phyloP scores from a whole-genome alignment of 495 filamentous ascomycete species.

The Margaritispora aquatica region DNA sequence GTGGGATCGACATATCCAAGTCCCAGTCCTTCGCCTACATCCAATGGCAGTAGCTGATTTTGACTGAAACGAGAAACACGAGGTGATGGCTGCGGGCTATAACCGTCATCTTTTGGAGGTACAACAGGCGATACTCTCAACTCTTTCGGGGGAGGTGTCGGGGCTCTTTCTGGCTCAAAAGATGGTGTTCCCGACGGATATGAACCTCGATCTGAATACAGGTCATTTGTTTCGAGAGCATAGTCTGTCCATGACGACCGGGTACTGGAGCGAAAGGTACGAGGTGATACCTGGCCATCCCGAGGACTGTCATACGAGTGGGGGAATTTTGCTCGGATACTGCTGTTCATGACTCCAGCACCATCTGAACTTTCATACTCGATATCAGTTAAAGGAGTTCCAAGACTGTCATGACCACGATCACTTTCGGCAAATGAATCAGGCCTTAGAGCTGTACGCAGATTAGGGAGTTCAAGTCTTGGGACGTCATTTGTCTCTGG shows the following conservation, averaged over 20 bases:
- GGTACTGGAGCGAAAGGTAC: conserved; percentile 38
- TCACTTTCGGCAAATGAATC: conserved; percentile 12
- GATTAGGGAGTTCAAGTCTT: conserved; percentile 6
- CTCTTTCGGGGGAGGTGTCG: conserved; percentile 29
- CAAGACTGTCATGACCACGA: conserved; percentile 9
- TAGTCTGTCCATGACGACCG: conserved; percentile 51
- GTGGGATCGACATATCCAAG: neutral
- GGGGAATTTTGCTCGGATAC: conserved; percentile 17
- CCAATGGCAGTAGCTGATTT: conserved; percentile 12
- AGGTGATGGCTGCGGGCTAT: conserved; percentile 21
- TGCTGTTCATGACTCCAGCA: conserved; percentile 25
- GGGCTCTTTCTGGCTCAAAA: conserved; percentile 14
- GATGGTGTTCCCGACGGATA: neutral
- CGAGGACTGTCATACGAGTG: conserved; percentile 16
- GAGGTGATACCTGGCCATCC: conserved; percentile 13
- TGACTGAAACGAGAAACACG: conserved; percentile 4
- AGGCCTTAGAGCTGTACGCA: conserved; percentile 13
- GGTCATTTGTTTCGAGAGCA: conserved; percentile 38
- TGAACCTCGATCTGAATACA: conserved; percentile 17
- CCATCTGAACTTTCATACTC: conserved; percentile 24
- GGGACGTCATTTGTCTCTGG: conserved; percentile 1
- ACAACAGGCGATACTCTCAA: neutral
- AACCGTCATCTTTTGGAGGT: conserved; percentile 18
- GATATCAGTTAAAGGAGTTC: conserved; percentile 21
- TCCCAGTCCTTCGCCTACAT: conserved; percentile 13